phyloP scores from a whole-genome alignment of 768 basidiomycete genomes.

The Xerocomellus intermedius region DNA sequence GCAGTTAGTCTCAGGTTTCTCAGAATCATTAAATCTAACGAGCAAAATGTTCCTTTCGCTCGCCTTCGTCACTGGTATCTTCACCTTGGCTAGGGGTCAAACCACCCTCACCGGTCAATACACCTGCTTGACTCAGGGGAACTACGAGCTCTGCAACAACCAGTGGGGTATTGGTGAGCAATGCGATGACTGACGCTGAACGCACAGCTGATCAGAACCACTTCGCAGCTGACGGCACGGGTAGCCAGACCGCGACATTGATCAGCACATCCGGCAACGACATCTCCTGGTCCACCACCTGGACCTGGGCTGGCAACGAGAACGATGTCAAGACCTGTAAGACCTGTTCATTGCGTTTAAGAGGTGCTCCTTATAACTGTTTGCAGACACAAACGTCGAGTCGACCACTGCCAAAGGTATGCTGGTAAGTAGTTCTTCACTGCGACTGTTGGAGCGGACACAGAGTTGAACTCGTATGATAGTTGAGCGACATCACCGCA shows the following conservation, averaged over 20 bases:
- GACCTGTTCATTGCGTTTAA: slow-evolving; percentile 5
- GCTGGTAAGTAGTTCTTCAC: slow-evolving; percentile 31
- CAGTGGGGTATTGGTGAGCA: slow-evolving; percentile 49
- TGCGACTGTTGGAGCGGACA: not conserved
- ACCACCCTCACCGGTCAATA: slow-evolving; percentile 40
- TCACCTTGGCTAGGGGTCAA: slow-evolving; percentile 5
- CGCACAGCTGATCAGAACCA: not conserved
- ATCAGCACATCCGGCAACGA: slow-evolving; percentile 36
- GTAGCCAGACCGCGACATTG: slow-evolving; percentile 49
- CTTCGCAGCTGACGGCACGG: slow-evolving; percentile 42
- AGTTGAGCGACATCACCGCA: slow-evolving; percentile 42
- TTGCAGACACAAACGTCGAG: slow-evolving; percentile 49
- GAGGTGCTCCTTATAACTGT: not conserved
- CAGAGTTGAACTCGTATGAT: not conserved
- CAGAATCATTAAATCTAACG: not conserved
- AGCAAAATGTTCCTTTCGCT: slow-evolving; percentile 15
- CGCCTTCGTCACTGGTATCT: slow-evolving; percentile 7
- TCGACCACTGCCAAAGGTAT: slow-evolving; percentile 49
- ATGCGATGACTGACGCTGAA: not conserved
- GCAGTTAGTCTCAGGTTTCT: not conserved
- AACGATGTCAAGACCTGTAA: slow-evolving; percentile 59
- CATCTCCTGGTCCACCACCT: slow-evolving; percentile 54
- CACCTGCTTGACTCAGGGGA: slow-evolving; percentile 45
- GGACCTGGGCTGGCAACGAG: slow-evolving; percentile 48
- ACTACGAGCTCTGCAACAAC: slow-evolving; percentile 55